Evolutionary conservation across 2,329 filamentous ascomycete species (phyloP).

Genomic region (Epichloe sibirici): DNA sequence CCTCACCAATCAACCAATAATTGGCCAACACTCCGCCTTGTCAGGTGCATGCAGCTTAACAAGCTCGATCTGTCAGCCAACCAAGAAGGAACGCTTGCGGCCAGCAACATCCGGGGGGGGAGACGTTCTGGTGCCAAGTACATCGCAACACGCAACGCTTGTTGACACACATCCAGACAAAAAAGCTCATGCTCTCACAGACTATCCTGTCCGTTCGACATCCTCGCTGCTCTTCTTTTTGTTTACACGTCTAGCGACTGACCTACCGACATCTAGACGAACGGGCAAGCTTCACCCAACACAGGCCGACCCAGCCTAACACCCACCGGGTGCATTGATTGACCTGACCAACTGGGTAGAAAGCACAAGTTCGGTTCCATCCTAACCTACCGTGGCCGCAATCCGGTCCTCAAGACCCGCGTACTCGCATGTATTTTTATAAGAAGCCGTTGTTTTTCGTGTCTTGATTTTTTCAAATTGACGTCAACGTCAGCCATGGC

Average conservation of each 20-base stretch:
- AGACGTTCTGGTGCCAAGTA: background rate
- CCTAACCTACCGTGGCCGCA: no score
- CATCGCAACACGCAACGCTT: background rate
- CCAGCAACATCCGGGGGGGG: background rate
- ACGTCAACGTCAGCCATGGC: conserved; percentile 43
- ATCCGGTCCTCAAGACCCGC: no score
- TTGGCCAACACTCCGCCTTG: background rate
- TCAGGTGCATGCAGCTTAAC: background rate
- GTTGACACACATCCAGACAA: no score
- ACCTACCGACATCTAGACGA: no score
- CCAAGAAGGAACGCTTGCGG: background rate
- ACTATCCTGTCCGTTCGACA: no score
- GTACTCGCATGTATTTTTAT: no score
- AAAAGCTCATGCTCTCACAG: no score
- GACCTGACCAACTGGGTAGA: background rate
- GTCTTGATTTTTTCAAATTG: background rate
- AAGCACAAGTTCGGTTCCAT: no score
- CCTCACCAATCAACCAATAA: background rate
- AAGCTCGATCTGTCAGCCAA: background rate
- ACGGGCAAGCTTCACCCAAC: no score
- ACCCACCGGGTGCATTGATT: background rate
- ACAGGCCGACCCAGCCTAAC: no score
- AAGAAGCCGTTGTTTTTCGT: background rate
- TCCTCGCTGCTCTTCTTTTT: background rate
- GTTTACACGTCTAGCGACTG: no score